Base-by-base conservation (phyloP, 257 asterid genomes). In the Solanum pimpinellifolium region DNA sequence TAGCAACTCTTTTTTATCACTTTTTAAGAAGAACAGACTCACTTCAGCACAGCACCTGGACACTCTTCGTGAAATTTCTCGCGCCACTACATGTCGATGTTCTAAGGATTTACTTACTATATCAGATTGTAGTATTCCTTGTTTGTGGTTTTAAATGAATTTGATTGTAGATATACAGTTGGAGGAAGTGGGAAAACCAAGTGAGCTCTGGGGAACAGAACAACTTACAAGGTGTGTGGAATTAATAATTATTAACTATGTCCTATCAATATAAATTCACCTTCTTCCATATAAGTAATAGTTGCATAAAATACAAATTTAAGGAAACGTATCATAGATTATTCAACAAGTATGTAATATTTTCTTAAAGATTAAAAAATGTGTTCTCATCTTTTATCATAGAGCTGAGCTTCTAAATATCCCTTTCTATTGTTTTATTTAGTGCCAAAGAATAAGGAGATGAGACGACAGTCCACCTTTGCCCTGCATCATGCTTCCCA, bases 121-220 rank as follows among this genome's bases (percentile, higher is more conserved):
- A 52, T 52, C 62, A 52, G 18, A 52, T 52, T 52, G 62, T 52
- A 52, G 42, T 11, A 47, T 42, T 80, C 47, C 68, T 80, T 80
- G 44, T 29, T 46, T 56, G 65, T 3, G 68, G 25, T 46, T 80
- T 16, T 74, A 20, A 47, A 35, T 87, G 39, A 31, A 23, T 59
- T 46, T 87, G 42, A 77, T 90, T 90, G 92, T 81, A 96, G 99
- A 96, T 95, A 87, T 96, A 96, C 87, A 96, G 98, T 90, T 96
- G 99, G 99, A 95, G 98, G 89, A 95, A 95, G 88, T 96, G 98
- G 98, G 99, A 96, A 91, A 86, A 91, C 88, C 97, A 93, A 88
- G 94, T 92, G 21, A 88, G 90, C 62, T 80, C 86, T 10, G 82
- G 90, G 84, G 91, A 93, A 27, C 98, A 92, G 88, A 93, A 80